Evolutionary conservation across 805 yeast genomes (phyloP).

Genomic region (Dipodascus geniculatus): DNA sequence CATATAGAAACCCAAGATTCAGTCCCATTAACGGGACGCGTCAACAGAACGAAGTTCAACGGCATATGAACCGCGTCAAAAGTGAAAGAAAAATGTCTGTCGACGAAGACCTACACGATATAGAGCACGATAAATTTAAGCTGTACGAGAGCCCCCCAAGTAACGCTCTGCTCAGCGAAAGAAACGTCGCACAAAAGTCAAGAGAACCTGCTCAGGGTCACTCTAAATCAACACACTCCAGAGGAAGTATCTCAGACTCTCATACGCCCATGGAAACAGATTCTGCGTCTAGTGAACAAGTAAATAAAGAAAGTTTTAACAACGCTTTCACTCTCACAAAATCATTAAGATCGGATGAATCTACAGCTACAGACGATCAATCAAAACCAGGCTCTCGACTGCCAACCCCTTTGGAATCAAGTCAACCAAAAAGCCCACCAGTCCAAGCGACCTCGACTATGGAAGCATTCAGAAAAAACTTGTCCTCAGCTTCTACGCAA

Average conservation of each 20-base stretch:
- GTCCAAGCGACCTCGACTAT: background rate
- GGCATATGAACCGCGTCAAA: constrained; percentile 1
- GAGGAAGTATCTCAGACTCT: background rate
- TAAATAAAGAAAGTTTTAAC: background rate
- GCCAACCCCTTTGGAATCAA: background rate
- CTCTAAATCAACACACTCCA: background rate
- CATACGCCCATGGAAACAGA: background rate
- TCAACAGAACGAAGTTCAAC: background rate
- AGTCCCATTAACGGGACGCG: background rate
- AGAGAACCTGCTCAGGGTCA: background rate
- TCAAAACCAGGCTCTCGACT: background rate
- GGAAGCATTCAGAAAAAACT: background rate
- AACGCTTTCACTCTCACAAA: background rate
- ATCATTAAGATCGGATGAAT: background rate
- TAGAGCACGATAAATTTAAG: background rate
- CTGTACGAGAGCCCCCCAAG: background rate
- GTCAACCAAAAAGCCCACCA: background rate
- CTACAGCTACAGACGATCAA: background rate
- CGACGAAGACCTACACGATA: background rate
- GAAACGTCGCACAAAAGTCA: background rate
- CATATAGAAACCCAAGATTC: background rate
- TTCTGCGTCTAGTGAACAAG: background rate
- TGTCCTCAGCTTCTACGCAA: background rate
- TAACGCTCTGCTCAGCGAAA: constrained; percentile 1
- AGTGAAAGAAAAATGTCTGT: constrained; percentile 13